These are phyloP conservation scores for Chloris gayana DNA, from an alignment of 176 grass and related monocot species.

Conservation along the genomic window DNA sequence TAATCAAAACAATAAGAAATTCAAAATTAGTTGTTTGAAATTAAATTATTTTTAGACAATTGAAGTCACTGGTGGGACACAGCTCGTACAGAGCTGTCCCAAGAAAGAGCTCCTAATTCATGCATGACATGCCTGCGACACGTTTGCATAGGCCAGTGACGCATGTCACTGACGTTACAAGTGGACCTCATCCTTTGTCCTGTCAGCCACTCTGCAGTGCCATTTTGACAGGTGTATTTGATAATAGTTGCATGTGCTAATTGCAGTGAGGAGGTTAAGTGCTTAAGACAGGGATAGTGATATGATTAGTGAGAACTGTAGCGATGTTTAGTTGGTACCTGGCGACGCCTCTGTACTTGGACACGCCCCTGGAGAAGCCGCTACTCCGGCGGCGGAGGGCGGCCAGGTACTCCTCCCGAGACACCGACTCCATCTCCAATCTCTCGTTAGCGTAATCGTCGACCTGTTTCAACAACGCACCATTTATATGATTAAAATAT, in stretches of 20 bases:
- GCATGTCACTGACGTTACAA: slow-evolving; percentile 32
- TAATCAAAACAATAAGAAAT: background rate
- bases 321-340: slow-evolving; percentile 42
- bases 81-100: background rate
- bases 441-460: slow-evolving; percentile 66
- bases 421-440: slow-evolving; percentile 69
- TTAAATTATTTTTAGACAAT: too few relatives aligned
- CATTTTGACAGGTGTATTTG: background rate
- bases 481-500: background rate
- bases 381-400: slow-evolving; percentile 87
- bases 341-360: slow-evolving; percentile 96
- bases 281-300: background rate
- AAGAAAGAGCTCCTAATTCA: background rate
- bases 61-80: background rate
- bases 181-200: slow-evolving; percentile 14
- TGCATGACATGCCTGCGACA: slow-evolving; percentile 18
- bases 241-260: background rate
- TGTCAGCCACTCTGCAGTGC: slow-evolving; percentile 25
- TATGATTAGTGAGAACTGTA: background rate
- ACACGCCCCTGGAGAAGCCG: slow-evolving; percentile 94
- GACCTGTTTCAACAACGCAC: slow-evolving; percentile 41
- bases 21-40: background rate
- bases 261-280: background rate
- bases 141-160: slow-evolving; percentile 15
- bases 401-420: slow-evolving; percentile 79